These are phyloP conservation scores for Phlegmacium glaucopus DNA, from an alignment of 768 basidiomycete genomes.

Conservation along the genomic window DNA sequence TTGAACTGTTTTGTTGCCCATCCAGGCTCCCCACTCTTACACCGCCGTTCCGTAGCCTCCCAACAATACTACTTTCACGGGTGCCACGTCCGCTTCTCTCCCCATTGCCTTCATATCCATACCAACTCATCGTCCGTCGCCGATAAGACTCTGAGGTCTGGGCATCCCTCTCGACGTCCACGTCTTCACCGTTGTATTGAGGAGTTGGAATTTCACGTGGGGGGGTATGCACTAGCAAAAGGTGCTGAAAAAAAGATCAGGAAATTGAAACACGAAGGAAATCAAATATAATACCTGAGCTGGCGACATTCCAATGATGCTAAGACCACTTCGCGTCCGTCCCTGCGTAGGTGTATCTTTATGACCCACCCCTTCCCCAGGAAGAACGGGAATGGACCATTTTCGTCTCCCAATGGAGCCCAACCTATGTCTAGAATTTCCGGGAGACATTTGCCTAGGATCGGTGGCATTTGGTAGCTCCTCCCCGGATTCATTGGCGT, in stretches of 20 bases:
- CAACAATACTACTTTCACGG: constrained; percentile 20
- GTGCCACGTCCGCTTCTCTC: constrained; percentile 17
- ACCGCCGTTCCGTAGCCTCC: constrained; percentile 17
- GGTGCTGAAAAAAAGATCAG: constrained; percentile 36
- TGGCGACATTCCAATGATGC: constrained; percentile 69
- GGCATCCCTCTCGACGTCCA: constrained; percentile 31
- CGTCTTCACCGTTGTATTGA: constrained; percentile 22
- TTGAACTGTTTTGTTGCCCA: constrained; percentile 4
- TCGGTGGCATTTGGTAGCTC: constrained; percentile 4
- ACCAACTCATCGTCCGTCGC: constrained; percentile 39
- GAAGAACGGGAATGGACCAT: constrained; percentile 46
- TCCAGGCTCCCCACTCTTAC: constrained; percentile 23
- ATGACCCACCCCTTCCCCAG: constrained; percentile 33
- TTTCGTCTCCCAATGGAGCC: constrained; percentile 37
- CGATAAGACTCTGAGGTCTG: constrained; percentile 26
- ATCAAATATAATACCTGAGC: constrained; percentile 48
- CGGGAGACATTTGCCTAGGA: constrained; percentile 12
- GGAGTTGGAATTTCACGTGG: constrained; percentile 42
- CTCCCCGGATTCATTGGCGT: constrained; percentile 12
- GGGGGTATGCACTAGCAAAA: constrained; percentile 66
- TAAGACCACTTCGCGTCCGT: constrained; percentile 52
- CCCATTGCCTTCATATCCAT: constrained; percentile 31
- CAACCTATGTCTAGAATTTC: constrained; percentile 24
- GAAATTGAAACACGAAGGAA: background rate
- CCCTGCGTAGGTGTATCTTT: constrained; percentile 44